Evolutionary conservation across 1,284 basidiomycete species (phyloP), one percentile per base, ranked within the genome.

Genomic region (Heterobasidion parviporum): DNA sequence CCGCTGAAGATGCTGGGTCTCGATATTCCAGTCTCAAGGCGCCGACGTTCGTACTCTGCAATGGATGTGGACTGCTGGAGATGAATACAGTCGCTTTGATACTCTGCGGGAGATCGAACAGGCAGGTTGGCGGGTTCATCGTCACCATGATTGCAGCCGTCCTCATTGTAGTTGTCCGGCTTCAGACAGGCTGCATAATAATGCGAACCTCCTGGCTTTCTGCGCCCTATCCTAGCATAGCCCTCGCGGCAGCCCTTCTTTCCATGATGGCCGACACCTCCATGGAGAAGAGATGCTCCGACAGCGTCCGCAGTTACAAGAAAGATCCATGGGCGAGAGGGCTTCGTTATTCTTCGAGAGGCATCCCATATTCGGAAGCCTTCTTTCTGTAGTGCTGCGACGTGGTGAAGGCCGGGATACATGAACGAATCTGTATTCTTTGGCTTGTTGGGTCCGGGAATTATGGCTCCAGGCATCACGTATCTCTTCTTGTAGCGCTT

Each of bases 361-460:
- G 57, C 56, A 54, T 68, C 62, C 62, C 62, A 68, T 10, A 65
- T 53, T 0, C 0, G 0, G 2, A 68, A 58, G 0, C 64, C 62
- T 20, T 65, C 62, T 1, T 54, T 26, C 52, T 62, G 59, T 0
- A 67, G 52, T 0, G 63, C 61, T 15, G 60, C 35, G 14, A 66
- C 33, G 34, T 68, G 66, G 18, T 66, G 56, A 2, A 67, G 34
- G 0, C 65, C 63, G 5, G 60, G 58, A 41, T 57, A 66, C 1
- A 67, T 44, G 44, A 63, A 68, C 0, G 61, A 66, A 32, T 68
- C 66, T 6, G 62, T 14, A 18, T 63, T 61, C 51, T 65, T 64
- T 0, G 65, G 66, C 16, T 65, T 64, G 8, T 64, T 61, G 0
- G 64, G 65, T 1, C 67, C 67, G 15, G 62, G 62, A n/a, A 68